Percentiles rank a stretch among this genome's conserved stretches.
phyloP scores from a whole-genome alignment of 495 filamentous ascomycete genomes.

The Aspergillus carlsbadensis region DNA sequence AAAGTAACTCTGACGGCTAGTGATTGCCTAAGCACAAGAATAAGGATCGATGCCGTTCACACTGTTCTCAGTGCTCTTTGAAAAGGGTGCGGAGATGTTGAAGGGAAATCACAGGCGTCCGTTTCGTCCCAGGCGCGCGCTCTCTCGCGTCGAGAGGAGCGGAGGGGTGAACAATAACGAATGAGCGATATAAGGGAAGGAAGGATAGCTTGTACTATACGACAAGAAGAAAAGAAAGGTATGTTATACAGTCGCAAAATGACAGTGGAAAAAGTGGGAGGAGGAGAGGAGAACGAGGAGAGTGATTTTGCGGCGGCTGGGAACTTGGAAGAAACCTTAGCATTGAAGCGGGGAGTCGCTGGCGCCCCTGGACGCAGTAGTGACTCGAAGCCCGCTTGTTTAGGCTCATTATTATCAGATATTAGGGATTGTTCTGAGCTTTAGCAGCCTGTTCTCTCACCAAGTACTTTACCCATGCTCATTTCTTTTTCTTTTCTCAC shows the following conservation, averaged over 20 bases:
- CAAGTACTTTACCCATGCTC: conserved; percentile 3
- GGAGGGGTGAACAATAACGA: conserved; percentile 18
- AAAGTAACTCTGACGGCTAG: conserved; percentile 15
- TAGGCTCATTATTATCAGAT: neutral
- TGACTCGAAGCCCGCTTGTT: conserved; percentile 6
- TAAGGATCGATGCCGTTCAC: conserved; percentile 17
- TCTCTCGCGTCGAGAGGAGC: conserved; percentile 18
- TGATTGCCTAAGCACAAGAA: conserved; percentile 11
- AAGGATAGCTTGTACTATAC: conserved; percentile 15
- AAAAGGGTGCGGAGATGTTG: conserved; percentile 29
- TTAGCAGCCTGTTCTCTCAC: neutral
- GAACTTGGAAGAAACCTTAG: conserved; percentile 22
- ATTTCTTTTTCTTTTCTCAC: conserved; percentile 4
- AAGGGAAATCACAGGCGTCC: conserved; percentile 22
- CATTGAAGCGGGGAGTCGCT: conserved; percentile 29
- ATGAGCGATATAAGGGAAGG: conserved; percentile 15
- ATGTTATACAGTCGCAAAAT: conserved; percentile 44
- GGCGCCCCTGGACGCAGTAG: too few species aligned
- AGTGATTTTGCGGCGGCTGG: conserved; percentile 25
- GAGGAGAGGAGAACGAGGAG: conserved; percentile 25
- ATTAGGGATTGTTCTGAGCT: neutral
- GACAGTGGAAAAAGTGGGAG: conserved; percentile 26
- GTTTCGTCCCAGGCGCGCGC: conserved; percentile 13
- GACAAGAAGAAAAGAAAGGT: conserved; percentile 22
- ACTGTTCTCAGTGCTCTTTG: conserved; percentile 15